A percentile compares a stretch with the other conserved stretches of the same genome.
phyloP scores from a whole-genome alignment of 1,284 basidiomycete species.

The Cutaneotrichosporon sp. region DNA sequence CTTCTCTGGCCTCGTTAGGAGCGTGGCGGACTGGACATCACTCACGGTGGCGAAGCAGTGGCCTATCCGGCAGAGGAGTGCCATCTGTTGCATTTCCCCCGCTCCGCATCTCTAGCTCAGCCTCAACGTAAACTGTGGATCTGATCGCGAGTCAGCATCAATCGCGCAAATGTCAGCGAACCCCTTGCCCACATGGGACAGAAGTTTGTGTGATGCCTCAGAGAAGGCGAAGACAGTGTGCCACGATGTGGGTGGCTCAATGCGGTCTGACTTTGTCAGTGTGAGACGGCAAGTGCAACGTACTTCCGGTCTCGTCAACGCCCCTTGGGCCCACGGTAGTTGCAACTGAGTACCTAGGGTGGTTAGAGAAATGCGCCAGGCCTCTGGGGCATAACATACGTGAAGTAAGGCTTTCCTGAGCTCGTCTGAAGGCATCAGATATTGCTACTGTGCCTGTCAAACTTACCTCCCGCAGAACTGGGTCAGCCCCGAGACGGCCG shows the following conservation, averaged over 20 bases:
- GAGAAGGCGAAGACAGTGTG: slow-evolving; percentile 42
- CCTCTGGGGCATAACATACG: slow-evolving; percentile 12
- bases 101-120: slow-evolving; percentile 40
- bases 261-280: slow-evolving; percentile 10
- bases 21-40: neutral
- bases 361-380: neutral
- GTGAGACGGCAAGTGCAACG: neutral
- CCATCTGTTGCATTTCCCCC: slow-evolving; percentile 22
- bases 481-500: slow-evolving; percentile 41
- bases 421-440: slow-evolving; percentile 22
- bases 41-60: slow-evolving; percentile 36
- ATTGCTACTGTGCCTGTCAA: too few species aligned
- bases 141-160: slow-evolving; percentile 10
- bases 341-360: slow-evolving; percentile 36
- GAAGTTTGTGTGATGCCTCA: slow-evolving; percentile 27
- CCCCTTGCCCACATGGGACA: slow-evolving; percentile 36
- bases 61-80: slow-evolving; percentile 24
- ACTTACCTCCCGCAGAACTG: slow-evolving; percentile 27
- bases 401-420: slow-evolving; percentile 39
- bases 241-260: slow-evolving; percentile 35
- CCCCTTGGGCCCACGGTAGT: slow-evolving; percentile 23
- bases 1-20: slow-evolving; percentile 14
- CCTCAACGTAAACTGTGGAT: slow-evolving; percentile 42
- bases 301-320: slow-evolving; percentile 22
- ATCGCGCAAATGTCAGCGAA: slow-evolving; percentile 7